Percentiles rank a stretch among this genome's conserved stretches.
These are phyloP conservation scores for Aspergillus incahuasiensis DNA, from an alignment of 495 filamentous ascomycete genomes.

Conservation along the genomic window DNA sequence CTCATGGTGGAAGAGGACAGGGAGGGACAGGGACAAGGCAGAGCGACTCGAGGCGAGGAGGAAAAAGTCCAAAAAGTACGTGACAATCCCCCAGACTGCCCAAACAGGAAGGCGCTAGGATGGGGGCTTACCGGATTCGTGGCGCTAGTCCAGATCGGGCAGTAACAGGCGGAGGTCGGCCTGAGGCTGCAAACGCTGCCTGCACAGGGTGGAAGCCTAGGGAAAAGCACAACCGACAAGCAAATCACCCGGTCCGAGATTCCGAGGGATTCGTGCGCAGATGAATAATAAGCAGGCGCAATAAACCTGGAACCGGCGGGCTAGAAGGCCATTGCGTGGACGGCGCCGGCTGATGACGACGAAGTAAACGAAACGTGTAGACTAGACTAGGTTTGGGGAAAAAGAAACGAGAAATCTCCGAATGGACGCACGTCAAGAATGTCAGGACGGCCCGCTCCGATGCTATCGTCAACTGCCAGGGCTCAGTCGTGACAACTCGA, in stretches of 20 bases:
- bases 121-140: slow-evolving; percentile 12
- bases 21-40: not conserved
- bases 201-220: slow-evolving; percentile 3
- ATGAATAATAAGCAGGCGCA: not conserved
- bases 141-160: slow-evolving; percentile 17
- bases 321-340: slow-evolving; percentile 16
- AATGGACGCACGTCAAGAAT: not conserved
- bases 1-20: not conserved
- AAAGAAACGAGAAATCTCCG: slow-evolving; percentile 11
- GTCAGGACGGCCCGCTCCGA: slow-evolving; percentile 9
- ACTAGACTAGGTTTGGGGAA: not conserved
- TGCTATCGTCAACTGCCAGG: not conserved
- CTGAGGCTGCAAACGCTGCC: slow-evolving; percentile 16
- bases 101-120: slow-evolving; percentile 23
- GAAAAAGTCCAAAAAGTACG: slow-evolving; percentile 4
- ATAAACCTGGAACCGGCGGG: not conserved
- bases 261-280: not conserved
- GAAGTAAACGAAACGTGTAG: slow-evolving; percentile 1
- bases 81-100: slow-evolving; percentile 15
- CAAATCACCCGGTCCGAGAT: not conserved
- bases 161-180: slow-evolving; percentile 8
- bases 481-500: not conserved
- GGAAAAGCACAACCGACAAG: not conserved
- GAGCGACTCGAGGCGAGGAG: not conserved
- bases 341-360: slow-evolving; percentile 16